Percentiles rank a stretch among this genome's conserved stretches.
Evolutionary conservation across 202 grass and related monocot genomes (phyloP).

Genomic region (Elaeis oleifera): DNA sequence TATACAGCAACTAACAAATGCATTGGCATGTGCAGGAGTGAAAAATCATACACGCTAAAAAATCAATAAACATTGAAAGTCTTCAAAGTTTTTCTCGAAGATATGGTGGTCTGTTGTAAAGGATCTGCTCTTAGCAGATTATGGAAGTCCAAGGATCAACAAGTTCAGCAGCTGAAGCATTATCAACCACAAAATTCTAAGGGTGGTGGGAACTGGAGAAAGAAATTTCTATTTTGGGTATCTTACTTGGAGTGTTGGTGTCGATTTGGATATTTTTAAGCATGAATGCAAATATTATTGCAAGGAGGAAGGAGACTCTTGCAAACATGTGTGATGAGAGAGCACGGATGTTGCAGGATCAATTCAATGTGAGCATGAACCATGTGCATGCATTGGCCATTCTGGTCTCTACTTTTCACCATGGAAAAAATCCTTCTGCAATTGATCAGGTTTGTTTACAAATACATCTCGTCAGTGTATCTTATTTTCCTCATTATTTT

Average conservation of each 20-base stretch:
- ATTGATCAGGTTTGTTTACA: slow-evolving; percentile 54
- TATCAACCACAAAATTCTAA: slow-evolving; percentile 29
- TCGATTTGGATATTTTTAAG: slow-evolving; percentile 61
- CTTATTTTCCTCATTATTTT: too few species aligned
- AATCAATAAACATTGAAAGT: slow-evolving; percentile 22
- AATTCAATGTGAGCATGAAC: slow-evolving; percentile 89
- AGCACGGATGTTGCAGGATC: slow-evolving; percentile 81
- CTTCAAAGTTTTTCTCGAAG: slow-evolving; percentile 9
- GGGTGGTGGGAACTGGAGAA: slow-evolving; percentile 51
- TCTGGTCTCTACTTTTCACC: slow-evolving; percentile 74
- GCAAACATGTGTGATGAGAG: slow-evolving; percentile 72
- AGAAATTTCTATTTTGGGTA: slow-evolving; percentile 51
- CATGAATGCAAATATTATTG: slow-evolving; percentile 50
- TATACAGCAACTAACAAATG: too few species aligned
- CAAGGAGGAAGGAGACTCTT: slow-evolving; percentile 55
- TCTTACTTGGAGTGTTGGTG: slow-evolving; percentile 42
- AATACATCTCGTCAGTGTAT: background rate
- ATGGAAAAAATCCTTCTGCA: slow-evolving; percentile 61
- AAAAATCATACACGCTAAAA: slow-evolving; percentile 23
- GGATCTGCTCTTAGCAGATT: slow-evolving; percentile 29
- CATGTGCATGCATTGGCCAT: slow-evolving; percentile 65
- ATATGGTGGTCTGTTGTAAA: slow-evolving; percentile 19
- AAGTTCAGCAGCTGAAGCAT: slow-evolving; percentile 30
- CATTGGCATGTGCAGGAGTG: slow-evolving; percentile 13
- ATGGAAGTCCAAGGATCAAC: slow-evolving; percentile 23